Conservation (phyloP, 257 asterid species). For the Catharanthus roseus region DNA sequence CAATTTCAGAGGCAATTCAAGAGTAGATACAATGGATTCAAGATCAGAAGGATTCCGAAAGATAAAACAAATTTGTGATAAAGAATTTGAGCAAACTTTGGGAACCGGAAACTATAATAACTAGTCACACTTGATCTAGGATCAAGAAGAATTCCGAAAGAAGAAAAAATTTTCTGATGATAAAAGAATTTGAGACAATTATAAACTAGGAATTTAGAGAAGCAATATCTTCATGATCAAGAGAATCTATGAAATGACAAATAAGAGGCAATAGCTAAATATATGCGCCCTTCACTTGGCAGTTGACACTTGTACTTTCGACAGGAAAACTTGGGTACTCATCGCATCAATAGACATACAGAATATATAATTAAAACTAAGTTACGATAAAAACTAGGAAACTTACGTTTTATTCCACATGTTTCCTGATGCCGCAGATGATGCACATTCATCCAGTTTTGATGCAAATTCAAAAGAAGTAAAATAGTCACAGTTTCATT, state of each 20-base stretch:
- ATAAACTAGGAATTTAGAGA: background rate
- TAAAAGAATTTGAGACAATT: too few relatives aligned
- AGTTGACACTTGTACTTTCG: background rate
- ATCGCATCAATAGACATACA: background rate
- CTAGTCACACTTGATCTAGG: too few relatives aligned
- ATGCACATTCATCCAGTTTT: background rate
- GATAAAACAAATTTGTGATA: background rate
- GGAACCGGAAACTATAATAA: too few relatives aligned
- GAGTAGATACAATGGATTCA: background rate
- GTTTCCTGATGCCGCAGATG: background rate
- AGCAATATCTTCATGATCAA: background rate
- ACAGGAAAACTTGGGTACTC: background rate
- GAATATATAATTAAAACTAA: background rate
- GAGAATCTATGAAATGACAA: background rate
- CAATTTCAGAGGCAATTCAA: too few relatives aligned
- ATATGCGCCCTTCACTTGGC: background rate
- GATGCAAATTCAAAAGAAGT: background rate
- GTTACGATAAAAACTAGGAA: background rate
- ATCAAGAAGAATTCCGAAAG: too few relatives aligned
- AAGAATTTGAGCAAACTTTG: background rate
- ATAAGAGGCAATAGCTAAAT: background rate
- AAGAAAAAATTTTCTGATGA: too few relatives aligned
- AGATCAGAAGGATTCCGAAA: background rate
- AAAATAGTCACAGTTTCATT: background rate
- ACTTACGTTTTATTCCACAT: background rate